A percentile compares a stretch with the other conserved stretches of the same genome.
These are phyloP conservation scores for Lepidopterella palustris DNA, from an alignment of 495 filamentous ascomycete species.

Conservation along the genomic window DNA sequence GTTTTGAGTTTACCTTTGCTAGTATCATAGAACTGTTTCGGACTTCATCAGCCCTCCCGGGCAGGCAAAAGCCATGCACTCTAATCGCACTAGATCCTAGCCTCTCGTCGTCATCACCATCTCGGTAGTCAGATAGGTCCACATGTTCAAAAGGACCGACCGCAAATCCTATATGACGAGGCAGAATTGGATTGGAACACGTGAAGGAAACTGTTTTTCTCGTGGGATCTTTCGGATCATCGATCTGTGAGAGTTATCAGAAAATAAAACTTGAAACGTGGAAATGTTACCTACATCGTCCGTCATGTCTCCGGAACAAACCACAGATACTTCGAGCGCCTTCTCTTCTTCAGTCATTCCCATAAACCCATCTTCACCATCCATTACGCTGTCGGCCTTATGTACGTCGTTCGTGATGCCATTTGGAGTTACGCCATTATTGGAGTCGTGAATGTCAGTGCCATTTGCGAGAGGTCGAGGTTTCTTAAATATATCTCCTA, in stretches of 20 bases:
- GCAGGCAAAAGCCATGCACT: constrained; percentile 84
- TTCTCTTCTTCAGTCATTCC: constrained; percentile 68
- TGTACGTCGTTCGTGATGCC: constrained; percentile 7
- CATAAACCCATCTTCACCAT: constrained; percentile 19
- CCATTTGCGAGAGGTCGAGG: constrained; percentile 7
- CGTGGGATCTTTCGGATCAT: constrained; percentile 62
- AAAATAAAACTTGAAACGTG: not conserved
- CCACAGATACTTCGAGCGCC: constrained; percentile 75
- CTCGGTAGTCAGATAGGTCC: constrained; percentile 81
- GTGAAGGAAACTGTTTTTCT: constrained; percentile 82
- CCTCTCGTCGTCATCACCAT: constrained; percentile 83
- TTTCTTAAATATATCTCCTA: constrained; percentile 68
- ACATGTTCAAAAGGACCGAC: constrained; percentile 92
- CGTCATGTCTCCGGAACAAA: constrained; percentile 80
- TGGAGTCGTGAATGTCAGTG: not conserved
- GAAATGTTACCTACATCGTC: constrained; percentile 54
- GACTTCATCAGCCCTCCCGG: constrained; percentile 69
- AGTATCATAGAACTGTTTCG: constrained; percentile 75
- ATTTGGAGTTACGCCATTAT: constrained; percentile 6
- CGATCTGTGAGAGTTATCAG: constrained; percentile 44
- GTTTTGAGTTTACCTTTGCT: constrained; percentile 42
- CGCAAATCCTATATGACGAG: constrained; percentile 85
- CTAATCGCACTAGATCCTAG: constrained; percentile 76
- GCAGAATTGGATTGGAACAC: constrained; percentile 59
- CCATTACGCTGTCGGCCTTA: constrained; percentile 21